Conservation (phyloP, 2,329 filamentous ascomycete species). For the Diplocarpon mali region DNA sequence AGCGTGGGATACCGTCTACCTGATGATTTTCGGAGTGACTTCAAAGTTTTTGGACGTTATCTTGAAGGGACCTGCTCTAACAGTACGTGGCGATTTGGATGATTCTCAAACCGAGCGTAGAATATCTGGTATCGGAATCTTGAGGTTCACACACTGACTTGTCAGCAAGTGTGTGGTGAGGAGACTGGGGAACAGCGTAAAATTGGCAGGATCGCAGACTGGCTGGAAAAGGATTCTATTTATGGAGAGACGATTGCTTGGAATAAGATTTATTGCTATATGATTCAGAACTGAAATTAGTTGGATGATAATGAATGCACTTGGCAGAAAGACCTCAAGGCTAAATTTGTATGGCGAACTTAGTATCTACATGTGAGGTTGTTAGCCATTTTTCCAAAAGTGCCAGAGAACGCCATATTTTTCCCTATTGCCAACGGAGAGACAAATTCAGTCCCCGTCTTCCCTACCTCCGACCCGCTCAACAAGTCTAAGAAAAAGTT, state of each 20-base stretch:
- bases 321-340: too few species aligned
- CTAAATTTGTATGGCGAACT: too few species aligned
- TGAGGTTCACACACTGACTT: too few species aligned
- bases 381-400: neutral
- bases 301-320: too few species aligned
- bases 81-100: constrained; percentile 57
- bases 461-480: constrained; percentile 48
- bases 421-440: neutral
- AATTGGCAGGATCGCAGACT: too few species aligned
- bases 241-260: too few species aligned
- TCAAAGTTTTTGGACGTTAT: constrained; percentile 60
- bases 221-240: too few species aligned
- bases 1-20: constrained; percentile 54
- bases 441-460: constrained; percentile 26
- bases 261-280: too few species aligned
- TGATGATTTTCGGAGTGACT: constrained; percentile 43
- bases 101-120: constrained; percentile 18
- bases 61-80: constrained; percentile 47
- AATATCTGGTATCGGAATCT: too few species aligned
- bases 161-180: too few species aligned
- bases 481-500: constrained; percentile 35
- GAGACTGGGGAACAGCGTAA: too few species aligned
- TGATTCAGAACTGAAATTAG: too few species aligned
- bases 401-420: neutral
- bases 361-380: neutral